Base-by-base conservation (phyloP, 305 asterid genomes). In the Fraxinus xanthoxyloides region DNA sequence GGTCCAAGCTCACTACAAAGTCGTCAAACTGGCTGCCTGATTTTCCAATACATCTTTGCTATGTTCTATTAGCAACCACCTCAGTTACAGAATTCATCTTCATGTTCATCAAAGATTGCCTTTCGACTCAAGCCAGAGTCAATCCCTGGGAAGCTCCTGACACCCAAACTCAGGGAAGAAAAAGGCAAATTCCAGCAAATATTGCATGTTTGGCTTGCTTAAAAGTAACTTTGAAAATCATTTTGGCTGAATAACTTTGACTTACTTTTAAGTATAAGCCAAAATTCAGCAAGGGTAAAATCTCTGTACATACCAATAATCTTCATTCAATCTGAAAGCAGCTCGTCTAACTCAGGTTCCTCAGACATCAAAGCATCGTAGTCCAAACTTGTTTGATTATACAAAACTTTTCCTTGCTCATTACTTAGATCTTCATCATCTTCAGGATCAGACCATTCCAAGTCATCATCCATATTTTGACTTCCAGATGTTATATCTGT, bases 341-440 rank as follows among this genome's bases (percentile, higher is more conserved):
- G 74, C 87, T 90, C 93, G 46, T 91, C 95, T 89, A 95, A 77
- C 88, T 93, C 98, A 15, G 94, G 90, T 80, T 93, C 97, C 59
- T 95, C 98, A 31, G 89, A 78, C 77, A 43, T 48, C 36, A 77
- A 61, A 9, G 78, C 43, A 12, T 87, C 90, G 21, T 87, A 84
- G 31, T 95, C 98, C 77, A 59, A 54, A 84, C 73, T 86, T 19
- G 98, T 92, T 83, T 87, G 97, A 48, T 91, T 95, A 76, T 78
- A 51, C 80, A 56, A 77, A 80, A 67, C 80, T 84, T 80, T 86
- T 6, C 85, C 90, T 54, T 40, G 89, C 87, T 69, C 90, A 43
- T 78, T 88, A 31, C 21, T 77, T 6, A 40, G 84, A 48, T 92
- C 97, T 76, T 95, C 98, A 81, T 94, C 97, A n/a, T 91, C 96